Base-by-base conservation (phyloP, 495 filamentous ascomycete genomes). In the Cairneyella variabilis region DNA sequence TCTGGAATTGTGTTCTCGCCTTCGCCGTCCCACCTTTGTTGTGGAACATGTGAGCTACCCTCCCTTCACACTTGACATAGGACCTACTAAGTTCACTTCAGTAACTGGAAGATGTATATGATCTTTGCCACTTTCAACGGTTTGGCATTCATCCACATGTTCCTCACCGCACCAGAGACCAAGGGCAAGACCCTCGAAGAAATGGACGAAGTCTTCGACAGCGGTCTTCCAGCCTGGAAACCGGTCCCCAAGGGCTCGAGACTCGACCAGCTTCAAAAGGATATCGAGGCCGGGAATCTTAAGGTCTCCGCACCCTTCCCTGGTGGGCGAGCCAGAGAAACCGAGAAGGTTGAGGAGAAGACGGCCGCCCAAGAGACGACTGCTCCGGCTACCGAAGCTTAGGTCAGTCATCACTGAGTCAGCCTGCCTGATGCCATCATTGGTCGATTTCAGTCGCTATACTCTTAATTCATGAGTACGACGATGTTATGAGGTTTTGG, bases 1-100 rank as follows among this genome's bases (percentile, higher is more conserved):
- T 68, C 34, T 77, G 76, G 17, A 88, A 88, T 59, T 87, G 84
- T 79, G 70, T 66, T 14, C 69, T 78, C 10, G 74, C 70, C 1
- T 78, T 76, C 36, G 73, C 66, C 3, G 79, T 81, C 2, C 79
- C 76, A 3, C 79, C 77, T 0, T 67, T 77, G 6, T 65, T 80
- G n/a, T 69, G 67, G 53, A 61, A 56, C 43, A 65, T 59, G 53
- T 57, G 57, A 48, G 53, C 42, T 5, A 7, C 46, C 39, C 14
- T 9, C 23, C 26, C 32, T 25, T 26, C 22, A 67, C 57, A 36
- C 76, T 22, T 40, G 12, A 26, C 26, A 18, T 9, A 2, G 11
- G 4, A 20, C 14, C 20, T 16, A 17, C 57, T 80, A 63, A 56
- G 22, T 22, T 18, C 20, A 25, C 34, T 36, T n/a, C 12, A 53